A percentile compares a stretch with the other conserved stretches of the same genome.
Evolutionary conservation across 768 basidiomycete species (phyloP).

Genomic region (Leccinum uliginosum): DNA sequence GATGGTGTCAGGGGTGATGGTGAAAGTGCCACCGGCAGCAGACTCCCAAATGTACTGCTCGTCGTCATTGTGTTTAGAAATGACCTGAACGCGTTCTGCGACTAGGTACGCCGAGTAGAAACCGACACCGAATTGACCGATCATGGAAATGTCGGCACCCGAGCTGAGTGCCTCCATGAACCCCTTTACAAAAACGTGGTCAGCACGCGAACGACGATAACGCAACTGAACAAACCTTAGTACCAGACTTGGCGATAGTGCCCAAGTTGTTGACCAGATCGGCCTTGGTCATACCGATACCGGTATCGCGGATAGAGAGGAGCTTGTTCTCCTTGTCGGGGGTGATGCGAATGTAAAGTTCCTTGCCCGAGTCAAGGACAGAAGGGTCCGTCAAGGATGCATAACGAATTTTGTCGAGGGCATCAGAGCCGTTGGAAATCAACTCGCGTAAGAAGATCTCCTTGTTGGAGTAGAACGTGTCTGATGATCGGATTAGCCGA

Average conservation of each 20-base stretch:
- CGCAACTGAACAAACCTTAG: constrained; percentile 53
- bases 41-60: constrained; percentile 99
- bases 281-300: constrained; percentile 99
- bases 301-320: constrained; percentile 88
- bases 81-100: constrained; percentile 96
- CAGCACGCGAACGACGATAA: constrained; percentile 1
- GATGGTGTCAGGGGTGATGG: constrained; percentile 89
- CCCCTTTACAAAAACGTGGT: constrained; percentile 47
- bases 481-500: constrained; percentile 35
- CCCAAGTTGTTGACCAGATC: constrained; percentile 99
- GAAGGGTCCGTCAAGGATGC: constrained; percentile 91
- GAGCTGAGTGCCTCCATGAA: constrained; percentile 99
- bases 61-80: constrained; percentile 99
- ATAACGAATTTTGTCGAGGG: constrained; percentile 98
- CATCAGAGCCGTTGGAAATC: constrained; percentile 97
- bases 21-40: constrained; percentile 99
- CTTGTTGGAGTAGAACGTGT: constrained; percentile 99
- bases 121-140: constrained; percentile 99
- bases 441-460: constrained; percentile 99
- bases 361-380: constrained; percentile 85
- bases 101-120: constrained; percentile 99
- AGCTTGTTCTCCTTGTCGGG: constrained; percentile 96
- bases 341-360: constrained; percentile 89
- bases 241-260: constrained; percentile 93
- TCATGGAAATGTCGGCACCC: constrained; percentile 92